Evolutionary conservation across 2,329 filamentous ascomycete genomes (phyloP).

Genomic region (Pseudogymnoascus pannorum): DNA sequence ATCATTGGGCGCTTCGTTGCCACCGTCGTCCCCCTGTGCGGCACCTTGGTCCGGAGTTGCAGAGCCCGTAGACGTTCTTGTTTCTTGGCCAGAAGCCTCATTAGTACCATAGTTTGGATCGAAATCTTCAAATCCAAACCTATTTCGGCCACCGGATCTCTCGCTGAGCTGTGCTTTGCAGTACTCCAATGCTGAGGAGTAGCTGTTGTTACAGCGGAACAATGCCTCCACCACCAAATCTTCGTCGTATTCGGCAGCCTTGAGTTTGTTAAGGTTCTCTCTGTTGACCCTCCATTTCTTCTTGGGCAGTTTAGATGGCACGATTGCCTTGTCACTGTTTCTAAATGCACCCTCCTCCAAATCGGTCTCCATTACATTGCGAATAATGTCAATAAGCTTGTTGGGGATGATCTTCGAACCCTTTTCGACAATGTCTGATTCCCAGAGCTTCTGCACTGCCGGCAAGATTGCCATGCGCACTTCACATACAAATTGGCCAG

Average conservation of each 20-base stretch:
- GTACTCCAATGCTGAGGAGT: conserved; percentile 60
- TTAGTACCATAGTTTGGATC: conserved; percentile 20
- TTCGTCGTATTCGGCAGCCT: conserved; percentile 44
- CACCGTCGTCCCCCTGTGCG: conserved; percentile 15
- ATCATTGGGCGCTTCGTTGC: background rate
- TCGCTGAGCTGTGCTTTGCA: conserved; percentile 56
- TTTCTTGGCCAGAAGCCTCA: conserved; percentile 23
- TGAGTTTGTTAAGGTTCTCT: conserved; percentile 36
- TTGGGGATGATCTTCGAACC: conserved; percentile 69
- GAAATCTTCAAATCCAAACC: conserved; percentile 54
- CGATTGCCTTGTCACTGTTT: conserved; percentile 50
- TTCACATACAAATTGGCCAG: conserved; percentile 77
- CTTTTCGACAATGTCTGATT: conserved; percentile 75
- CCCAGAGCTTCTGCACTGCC: conserved; percentile 72
- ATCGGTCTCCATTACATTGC: conserved; percentile 69
- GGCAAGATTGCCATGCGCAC: conserved; percentile 74
- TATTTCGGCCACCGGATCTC: conserved; percentile 54
- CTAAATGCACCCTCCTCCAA: conserved; percentile 60
- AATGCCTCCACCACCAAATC: conserved; percentile 70
- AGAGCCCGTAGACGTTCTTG: conserved; percentile 25
- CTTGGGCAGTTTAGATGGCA: conserved; percentile 28
- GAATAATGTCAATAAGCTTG: conserved; percentile 75
- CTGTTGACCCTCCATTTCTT: conserved; percentile 46
- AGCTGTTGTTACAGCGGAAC: conserved; percentile 69
- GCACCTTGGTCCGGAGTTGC: conserved; percentile 23